A percentile compares a stretch with the other conserved stretches of the same genome.
Conservation (phyloP, 306 rosid genomes). For the Pterocarpus macrocarpus region DNA sequence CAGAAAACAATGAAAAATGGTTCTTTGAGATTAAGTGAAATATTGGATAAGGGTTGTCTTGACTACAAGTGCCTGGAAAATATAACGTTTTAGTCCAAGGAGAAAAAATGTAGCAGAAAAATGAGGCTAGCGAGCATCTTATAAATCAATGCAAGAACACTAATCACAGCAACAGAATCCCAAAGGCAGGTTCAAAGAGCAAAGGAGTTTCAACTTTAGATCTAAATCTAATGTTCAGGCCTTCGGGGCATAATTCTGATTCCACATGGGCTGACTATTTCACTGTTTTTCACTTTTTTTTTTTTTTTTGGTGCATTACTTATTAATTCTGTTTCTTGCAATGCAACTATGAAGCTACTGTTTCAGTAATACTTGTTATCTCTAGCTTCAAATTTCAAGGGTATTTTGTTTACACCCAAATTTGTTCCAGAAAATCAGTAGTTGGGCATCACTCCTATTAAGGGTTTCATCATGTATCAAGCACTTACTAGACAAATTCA, state of each 20-base stretch:
- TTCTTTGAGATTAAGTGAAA: background rate
- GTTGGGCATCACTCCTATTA: background rate
- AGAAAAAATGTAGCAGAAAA: background rate
- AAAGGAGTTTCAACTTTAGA: background rate
- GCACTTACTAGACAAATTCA: background rate
- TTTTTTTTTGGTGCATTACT: too few relatives aligned
- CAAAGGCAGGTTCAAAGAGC: background rate
- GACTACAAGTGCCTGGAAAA: too few relatives aligned
- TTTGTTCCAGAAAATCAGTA: slow-evolving; percentile 15
- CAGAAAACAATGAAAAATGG: slow-evolving; percentile 6
- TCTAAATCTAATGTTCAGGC: too few relatives aligned
- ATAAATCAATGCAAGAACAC: slow-evolving; percentile 1
- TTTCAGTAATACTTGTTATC: slow-evolving; percentile 16
- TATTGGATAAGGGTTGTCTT: background rate
- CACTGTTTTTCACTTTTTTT: background rate
- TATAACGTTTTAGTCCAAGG: background rate
- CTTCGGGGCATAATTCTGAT: too few relatives aligned
- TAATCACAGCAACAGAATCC: background rate
- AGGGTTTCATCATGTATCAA: slow-evolving; percentile 24
- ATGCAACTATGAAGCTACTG: slow-evolving; percentile 4
- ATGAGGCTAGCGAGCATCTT: background rate
- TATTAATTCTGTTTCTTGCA: slow-evolving; percentile 3
- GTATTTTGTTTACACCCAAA: background rate
- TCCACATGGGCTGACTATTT: background rate
- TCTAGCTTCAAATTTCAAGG: slow-evolving; percentile 10